phyloP scores from a whole-genome alignment of 202 grass and related monocot species.

The Zoysia matrella region DNA sequence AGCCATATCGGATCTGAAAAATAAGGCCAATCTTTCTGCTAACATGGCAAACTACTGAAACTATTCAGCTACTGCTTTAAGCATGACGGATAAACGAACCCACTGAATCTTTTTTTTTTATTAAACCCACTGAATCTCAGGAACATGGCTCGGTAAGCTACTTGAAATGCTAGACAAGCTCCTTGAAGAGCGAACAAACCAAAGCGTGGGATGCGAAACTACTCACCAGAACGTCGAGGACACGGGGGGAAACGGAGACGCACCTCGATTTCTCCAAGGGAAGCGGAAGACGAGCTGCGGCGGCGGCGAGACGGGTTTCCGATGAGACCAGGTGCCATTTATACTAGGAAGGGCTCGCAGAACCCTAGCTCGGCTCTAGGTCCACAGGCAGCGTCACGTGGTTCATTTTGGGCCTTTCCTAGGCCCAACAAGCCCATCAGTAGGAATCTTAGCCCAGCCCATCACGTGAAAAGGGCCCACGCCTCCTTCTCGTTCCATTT shows the following conservation, averaged over 20 bases:
- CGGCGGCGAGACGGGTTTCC: conserved; percentile 24
- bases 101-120: not conserved
- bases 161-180: too few relatives aligned
- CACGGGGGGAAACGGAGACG: not conserved
- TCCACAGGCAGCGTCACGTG: not conserved
- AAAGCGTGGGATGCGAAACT: not conserved
- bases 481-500: not conserved
- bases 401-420: not conserved
- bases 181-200: too few relatives aligned
- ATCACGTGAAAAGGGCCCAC: not conserved
- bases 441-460: not conserved
- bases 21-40: not conserved
- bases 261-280: conserved; percentile 43
- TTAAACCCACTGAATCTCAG: too few relatives aligned
- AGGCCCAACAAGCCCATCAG: not conserved
- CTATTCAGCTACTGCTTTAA: not conserved
- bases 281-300: conserved; percentile 14
- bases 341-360: conserved; percentile 24
- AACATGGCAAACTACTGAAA: not conserved
- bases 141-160: too few relatives aligned
- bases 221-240: not conserved
- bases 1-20: not conserved
- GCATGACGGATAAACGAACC: not conserved
- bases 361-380: conserved; percentile 44
- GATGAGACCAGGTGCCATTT: not conserved